These are phyloP conservation scores for Trametopsis cervina DNA, from an alignment of 768 basidiomycete genomes.

Conservation along the genomic window DNA sequence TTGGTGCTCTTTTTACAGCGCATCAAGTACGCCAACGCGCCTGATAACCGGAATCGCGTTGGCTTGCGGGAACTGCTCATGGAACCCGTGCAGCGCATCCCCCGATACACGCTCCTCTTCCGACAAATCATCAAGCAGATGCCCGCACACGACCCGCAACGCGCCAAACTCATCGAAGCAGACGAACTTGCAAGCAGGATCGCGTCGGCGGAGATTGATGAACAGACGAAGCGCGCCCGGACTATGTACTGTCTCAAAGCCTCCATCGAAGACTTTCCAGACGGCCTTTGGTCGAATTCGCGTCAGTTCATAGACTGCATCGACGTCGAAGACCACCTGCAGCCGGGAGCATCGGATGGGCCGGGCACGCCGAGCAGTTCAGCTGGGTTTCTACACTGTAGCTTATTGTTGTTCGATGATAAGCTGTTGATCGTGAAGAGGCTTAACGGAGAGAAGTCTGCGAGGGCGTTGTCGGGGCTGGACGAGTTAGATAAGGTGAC, in stretches of 20 bases:
- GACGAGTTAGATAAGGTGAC: slow-evolving; percentile 71
- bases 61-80: slow-evolving; percentile 88
- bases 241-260: slow-evolving; percentile 81
- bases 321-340: slow-evolving; percentile 79
- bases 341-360: slow-evolving; percentile 33
- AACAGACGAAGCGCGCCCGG: slow-evolving; percentile 83
- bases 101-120: slow-evolving; percentile 89
- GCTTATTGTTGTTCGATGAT: slow-evolving; percentile 91
- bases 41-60: slow-evolving; percentile 71
- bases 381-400: slow-evolving; percentile 62
- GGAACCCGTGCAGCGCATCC: slow-evolving; percentile 95
- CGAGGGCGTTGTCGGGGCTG: slow-evolving; percentile 63
- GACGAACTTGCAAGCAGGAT: slow-evolving; percentile 87
- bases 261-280: slow-evolving; percentile 87
- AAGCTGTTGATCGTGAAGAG: slow-evolving; percentile 89
- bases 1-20: slow-evolving; percentile 37
- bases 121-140: slow-evolving; percentile 90
- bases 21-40: slow-evolving; percentile 71
- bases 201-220: slow-evolving; percentile 86
- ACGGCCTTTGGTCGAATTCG: slow-evolving; percentile 81
- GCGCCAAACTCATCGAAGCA: slow-evolving; percentile 73
- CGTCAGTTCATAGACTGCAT: slow-evolving; percentile 87
- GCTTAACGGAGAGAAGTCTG: slow-evolving; percentile 70
- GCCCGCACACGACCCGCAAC: slow-evolving; percentile 69
- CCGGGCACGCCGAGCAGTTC: background rate